These are phyloP conservation scores for Cryphonectria parasitica DNA, from an alignment of 2,329 filamentous ascomycete genomes.

Conservation along the genomic window DNA sequence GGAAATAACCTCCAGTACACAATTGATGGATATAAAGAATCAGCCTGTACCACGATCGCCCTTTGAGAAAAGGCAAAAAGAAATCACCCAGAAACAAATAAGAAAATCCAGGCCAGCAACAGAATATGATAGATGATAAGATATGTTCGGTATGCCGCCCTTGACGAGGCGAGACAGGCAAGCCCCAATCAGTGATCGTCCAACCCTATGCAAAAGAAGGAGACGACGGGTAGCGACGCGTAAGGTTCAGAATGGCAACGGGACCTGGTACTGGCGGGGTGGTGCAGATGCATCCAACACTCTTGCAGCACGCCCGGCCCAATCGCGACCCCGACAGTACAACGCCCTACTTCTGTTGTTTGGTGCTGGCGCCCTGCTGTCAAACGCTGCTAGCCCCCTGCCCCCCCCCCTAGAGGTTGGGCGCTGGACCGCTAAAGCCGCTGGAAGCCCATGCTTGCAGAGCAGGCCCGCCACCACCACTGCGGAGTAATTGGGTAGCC, in stretches of 20 bases:
- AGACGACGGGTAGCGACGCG: background rate
- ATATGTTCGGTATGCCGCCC: background rate
- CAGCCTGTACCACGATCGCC: background rate
- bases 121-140: background rate
- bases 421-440: background rate
- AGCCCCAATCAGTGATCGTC: background rate
- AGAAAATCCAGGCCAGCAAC: background rate
- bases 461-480: background rate
- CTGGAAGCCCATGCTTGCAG: background rate
- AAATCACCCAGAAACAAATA: too few relatives aligned
- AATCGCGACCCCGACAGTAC: background rate
- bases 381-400: too few relatives aligned
- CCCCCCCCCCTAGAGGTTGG: background rate
- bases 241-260: background rate
- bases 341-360: background rate
- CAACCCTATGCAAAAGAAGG: background rate
- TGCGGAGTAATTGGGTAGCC: constrained; percentile 3
- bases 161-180: background rate
- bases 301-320: background rate
- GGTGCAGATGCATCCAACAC: background rate
- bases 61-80: background rate
- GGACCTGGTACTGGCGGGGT: background rate
- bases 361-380: background rate
- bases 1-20: background rate
- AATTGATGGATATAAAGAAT: background rate